Conservation (phyloP, 202 grass and related monocot species). For the Eragrostis tef region DNA sequence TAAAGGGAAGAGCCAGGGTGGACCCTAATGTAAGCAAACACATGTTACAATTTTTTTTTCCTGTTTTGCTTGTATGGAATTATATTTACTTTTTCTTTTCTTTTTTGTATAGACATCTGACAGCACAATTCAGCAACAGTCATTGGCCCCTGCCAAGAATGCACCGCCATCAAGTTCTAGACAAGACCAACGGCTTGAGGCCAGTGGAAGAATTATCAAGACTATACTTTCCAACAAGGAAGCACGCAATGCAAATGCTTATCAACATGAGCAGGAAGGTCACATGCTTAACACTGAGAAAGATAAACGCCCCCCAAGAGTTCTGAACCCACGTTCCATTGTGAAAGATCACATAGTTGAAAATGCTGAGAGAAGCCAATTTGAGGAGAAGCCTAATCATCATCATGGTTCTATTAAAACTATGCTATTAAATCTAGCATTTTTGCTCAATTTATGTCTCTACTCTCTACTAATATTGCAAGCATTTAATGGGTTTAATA, state of each 20-base stretch:
- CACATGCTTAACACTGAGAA: slow-evolving; percentile 59
- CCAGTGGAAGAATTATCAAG: slow-evolving; percentile 70
- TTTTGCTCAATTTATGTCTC: slow-evolving; percentile 36
- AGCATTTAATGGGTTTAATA: slow-evolving; percentile 30
- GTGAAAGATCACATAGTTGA: slow-evolving; percentile 66
- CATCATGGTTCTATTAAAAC: slow-evolving; percentile 50
- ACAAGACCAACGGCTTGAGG: slow-evolving; percentile 58
- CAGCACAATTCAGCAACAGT: slow-evolving; percentile 53
- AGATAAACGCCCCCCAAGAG: slow-evolving; percentile 66
- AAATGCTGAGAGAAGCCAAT: slow-evolving; percentile 74
- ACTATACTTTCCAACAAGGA: slow-evolving; percentile 87
- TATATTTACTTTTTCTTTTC: slow-evolving; percentile 13
- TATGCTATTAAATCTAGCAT: slow-evolving; percentile 26
- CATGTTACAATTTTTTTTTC: background rate
- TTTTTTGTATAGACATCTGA: slow-evolving; percentile 62
- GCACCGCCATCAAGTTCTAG: slow-evolving; percentile 55
- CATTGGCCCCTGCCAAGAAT: slow-evolving; percentile 49
- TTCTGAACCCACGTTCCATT: slow-evolving; percentile 48
- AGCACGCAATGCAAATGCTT: slow-evolving; percentile 41
- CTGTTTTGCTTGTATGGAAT: slow-evolving; percentile 36
- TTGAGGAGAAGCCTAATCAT: slow-evolving; percentile 66
- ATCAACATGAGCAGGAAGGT: slow-evolving; percentile 61
- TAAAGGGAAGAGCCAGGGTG: slow-evolving; percentile 82
- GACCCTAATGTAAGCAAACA: slow-evolving; percentile 65
- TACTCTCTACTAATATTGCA: slow-evolving; percentile 31